These are phyloP conservation scores for Sclerotinia nivalis DNA, from an alignment of 2,329 filamentous ascomycete species.

Conservation along the genomic window DNA sequence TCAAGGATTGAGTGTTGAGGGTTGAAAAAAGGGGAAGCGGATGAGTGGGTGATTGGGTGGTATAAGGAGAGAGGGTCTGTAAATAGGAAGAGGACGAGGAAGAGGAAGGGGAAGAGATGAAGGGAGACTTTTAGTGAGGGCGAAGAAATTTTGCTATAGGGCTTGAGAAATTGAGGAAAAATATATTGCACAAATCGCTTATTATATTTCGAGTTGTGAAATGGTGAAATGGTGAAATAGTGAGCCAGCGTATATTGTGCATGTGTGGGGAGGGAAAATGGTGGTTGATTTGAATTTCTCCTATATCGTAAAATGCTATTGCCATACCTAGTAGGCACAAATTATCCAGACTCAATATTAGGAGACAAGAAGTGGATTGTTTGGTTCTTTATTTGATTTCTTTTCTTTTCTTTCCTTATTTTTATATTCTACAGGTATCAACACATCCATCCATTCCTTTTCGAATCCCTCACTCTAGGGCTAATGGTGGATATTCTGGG, in stretches of 20 bases:
- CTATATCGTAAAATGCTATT: too few species aligned
- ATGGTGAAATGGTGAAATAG: not conserved
- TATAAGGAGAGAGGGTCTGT: not conserved
- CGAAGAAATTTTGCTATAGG: too few species aligned
- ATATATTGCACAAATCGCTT: not conserved
- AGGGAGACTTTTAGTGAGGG: not conserved
- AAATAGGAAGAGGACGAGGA: not conserved
- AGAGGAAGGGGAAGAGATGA: not conserved
- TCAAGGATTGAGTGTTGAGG: not conserved
- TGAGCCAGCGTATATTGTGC: not conserved
- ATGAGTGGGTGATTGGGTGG: too few species aligned
- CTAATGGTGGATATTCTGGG: not conserved
- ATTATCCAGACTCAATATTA: not conserved
- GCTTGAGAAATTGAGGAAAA: not conserved
- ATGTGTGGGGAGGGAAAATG: not conserved
- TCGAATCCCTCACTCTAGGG: constrained; percentile 5
- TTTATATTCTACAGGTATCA: constrained; percentile 38
- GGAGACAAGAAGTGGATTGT: constrained; percentile 28
- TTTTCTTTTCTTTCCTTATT: constrained; percentile 27
- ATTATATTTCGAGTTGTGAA: not conserved
- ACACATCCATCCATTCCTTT: constrained; percentile 32
- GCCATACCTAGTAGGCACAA: too few species aligned
- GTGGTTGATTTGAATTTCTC: too few species aligned
- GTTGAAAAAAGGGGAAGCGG: not conserved
- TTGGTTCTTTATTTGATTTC: constrained; percentile 26